phyloP scores from a whole-genome alignment of 345 rosid species.

The Pistacia integerrima region DNA sequence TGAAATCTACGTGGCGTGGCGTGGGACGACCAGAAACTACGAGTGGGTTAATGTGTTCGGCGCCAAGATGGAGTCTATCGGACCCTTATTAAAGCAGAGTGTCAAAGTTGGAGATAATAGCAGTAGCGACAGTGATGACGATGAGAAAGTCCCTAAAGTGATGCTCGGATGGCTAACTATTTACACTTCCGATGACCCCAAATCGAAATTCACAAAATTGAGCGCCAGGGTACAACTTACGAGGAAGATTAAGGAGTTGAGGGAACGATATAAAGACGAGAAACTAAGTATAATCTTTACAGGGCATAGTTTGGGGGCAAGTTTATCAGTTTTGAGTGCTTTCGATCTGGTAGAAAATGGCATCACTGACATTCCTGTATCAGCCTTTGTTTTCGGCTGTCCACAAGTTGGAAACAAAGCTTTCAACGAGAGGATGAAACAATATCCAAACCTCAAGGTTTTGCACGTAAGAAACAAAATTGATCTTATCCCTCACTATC shows the following conservation, averaged over 20 bases:
- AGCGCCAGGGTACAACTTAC: constrained; percentile 62
- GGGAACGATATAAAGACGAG: constrained; percentile 51
- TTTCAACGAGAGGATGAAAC: constrained; percentile 44
- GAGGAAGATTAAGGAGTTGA: constrained; percentile 53
- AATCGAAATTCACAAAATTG: constrained; percentile 60
- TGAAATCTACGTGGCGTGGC: constrained; percentile 67
- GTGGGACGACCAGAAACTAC: constrained; percentile 82
- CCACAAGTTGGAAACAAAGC: constrained; percentile 81
- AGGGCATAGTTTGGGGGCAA: constrained; percentile 91
- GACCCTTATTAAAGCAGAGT: constrained; percentile 35
- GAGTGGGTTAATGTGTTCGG: constrained; percentile 80
- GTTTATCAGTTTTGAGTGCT: constrained; percentile 62
- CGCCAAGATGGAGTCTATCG: constrained; percentile 52
- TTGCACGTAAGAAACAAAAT: constrained; percentile 67
- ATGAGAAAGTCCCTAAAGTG: constrained; percentile 49
- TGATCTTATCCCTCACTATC: constrained; percentile 76
- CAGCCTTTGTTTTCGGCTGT: constrained; percentile 75
- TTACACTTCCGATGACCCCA: constrained; percentile 60
- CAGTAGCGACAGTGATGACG: constrained; percentile 44
- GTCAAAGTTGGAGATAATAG: constrained; percentile 10
- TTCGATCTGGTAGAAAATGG: constrained; percentile 78
- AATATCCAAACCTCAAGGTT: constrained; percentile 52
- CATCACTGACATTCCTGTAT: constrained; percentile 50
- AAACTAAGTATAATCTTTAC: constrained; percentile 56
- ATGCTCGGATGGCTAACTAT: constrained; percentile 87